Percentiles rank a stretch among this genome's conserved stretches.
phyloP scores from a whole-genome alignment of 768 basidiomycete species.

The Tephrocybe sp. region DNA sequence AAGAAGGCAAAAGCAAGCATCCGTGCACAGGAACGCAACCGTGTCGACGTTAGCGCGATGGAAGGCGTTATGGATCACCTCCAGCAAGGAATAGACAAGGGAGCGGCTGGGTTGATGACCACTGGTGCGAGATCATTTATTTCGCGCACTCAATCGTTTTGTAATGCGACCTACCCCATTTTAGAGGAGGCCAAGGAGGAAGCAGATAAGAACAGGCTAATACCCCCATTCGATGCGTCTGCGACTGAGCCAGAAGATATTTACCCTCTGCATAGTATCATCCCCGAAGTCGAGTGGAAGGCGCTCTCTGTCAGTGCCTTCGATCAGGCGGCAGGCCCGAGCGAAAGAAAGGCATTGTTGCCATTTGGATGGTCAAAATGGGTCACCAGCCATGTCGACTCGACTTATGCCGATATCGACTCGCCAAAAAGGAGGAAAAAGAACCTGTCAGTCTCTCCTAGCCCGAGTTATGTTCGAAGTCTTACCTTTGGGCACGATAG shows the following conservation, averaged over 20 bases:
- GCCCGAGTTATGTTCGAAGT: constrained; percentile 28
- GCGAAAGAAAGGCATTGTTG: constrained; percentile 55
- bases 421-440: constrained; percentile 58
- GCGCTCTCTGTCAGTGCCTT: constrained; percentile 59
- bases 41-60: constrained; percentile 88
- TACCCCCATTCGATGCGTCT: constrained; percentile 70
- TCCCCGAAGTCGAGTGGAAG: constrained; percentile 81
- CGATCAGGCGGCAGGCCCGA: constrained; percentile 45
- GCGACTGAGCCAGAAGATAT: constrained; percentile 73
- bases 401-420: constrained; percentile 34
- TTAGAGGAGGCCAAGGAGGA: constrained; percentile 68
- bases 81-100: constrained; percentile 79
- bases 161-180: constrained; percentile 8
- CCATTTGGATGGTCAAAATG: constrained; percentile 66
- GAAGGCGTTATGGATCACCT: constrained; percentile 78
- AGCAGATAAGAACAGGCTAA: constrained; percentile 64
- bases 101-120: constrained; percentile 67
- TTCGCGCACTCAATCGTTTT: neutral
- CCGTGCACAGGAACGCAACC: constrained; percentile 83
- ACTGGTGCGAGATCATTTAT: constrained; percentile 46
- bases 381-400: constrained; percentile 65
- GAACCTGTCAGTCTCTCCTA: constrained; percentile 50
- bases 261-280: constrained; percentile 73
- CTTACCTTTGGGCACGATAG: constrained; percentile 32
- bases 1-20: constrained; percentile 91